Base-by-base conservation (phyloP, 768 basidiomycete species). In the Lactifluus rugatus region DNA sequence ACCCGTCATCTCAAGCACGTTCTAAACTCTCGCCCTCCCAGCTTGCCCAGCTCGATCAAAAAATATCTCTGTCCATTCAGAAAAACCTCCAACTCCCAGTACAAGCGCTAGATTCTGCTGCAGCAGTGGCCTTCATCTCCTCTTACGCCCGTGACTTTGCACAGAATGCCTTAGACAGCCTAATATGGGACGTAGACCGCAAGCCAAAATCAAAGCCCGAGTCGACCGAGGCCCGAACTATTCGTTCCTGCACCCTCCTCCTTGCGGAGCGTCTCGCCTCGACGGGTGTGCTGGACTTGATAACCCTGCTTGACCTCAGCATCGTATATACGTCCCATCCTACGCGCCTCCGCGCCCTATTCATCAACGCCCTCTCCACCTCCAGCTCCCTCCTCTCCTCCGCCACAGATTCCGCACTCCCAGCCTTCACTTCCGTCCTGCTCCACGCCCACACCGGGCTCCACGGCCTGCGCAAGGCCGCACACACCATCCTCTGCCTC, bases 381-480 rank as follows among this genome's bases (percentile, higher is more conserved):
- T 70, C 69, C 4, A 60, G 74, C 0, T 58, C 71, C 21, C 61
- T 78, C 5, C 58, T 73, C 16, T 56, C 68, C 11, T 64, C 65
- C 26, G 68, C 80, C 48, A 54, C 71, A 57, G 19, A 52, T 64
- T 31, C 57, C 31, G 76, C 83, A 5, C 72, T 85, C 0, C 79
- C 84, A 3, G 78, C 81, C 0, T 79, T 88, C 61, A 79, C 78
- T 0, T 44, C 70, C 1, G 65, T 76, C 10, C 73, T 88, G 1
- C 44, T 37, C 48, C 10, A 67, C 71, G 0, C 71, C 73, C 14
- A 67, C 69, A 3, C 68, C 71, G 55, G 87, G 83, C 7, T 89
- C 1, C 85, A 88, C 56, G 78, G 74, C 19, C 72, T 85, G 60
- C 79, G 87, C 34, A 88, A 87, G 68, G 74, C 80, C 5, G 73